Evolutionary conservation across 371 early-diverging fungal genomes (phyloP).

Genomic region (Capillidium rhysosporum): DNA sequence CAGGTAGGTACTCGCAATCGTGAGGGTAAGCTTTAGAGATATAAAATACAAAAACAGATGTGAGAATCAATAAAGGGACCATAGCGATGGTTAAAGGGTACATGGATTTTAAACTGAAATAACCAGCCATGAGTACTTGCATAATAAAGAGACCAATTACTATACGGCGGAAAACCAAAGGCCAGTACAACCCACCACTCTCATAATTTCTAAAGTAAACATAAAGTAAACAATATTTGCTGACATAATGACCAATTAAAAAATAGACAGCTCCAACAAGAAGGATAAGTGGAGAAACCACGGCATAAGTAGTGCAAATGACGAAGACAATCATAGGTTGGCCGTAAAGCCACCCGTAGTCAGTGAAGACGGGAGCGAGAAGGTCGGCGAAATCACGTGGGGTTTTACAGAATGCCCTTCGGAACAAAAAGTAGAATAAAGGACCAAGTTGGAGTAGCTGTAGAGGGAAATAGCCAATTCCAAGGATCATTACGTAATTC

Average conservation of each 20-base stretch:
- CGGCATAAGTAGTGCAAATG: conserved; percentile 68
- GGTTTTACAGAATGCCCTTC: conserved; percentile 27
- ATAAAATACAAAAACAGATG: conserved; percentile 22
- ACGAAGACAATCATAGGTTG: conserved; percentile 57
- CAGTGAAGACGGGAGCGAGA: conserved; percentile 35
- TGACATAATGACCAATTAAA: conserved; percentile 41
- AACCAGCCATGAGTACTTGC: conserved; percentile 68
- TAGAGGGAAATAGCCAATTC: conserved; percentile 29
- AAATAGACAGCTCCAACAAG: conserved; percentile 60
- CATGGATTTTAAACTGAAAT: conserved; percentile 32
- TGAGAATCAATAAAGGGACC: conserved; percentile 25
- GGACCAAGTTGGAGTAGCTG: conserved; percentile 20
- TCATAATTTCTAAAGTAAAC: conserved; percentile 70
- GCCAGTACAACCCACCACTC: conserved; percentile 55
- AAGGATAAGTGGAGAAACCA: conserved; percentile 68
- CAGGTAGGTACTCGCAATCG: conserved; percentile 22
- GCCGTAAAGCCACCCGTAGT: conserved; percentile 43
- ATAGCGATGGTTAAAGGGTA: conserved; percentile 22
- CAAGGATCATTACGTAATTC: conserved; percentile 49
- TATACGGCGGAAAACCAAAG: conserved; percentile 51
- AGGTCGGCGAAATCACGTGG: conserved; percentile 39
- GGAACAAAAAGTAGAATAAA: conserved; percentile 14
- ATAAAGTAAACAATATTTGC: conserved; percentile 58
- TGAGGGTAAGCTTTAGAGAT: conserved; percentile 27
- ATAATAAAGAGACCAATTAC: conserved; percentile 56